Base-by-base conservation (phyloP, 306 rosid genomes). In the Vigna angularis region DNA sequence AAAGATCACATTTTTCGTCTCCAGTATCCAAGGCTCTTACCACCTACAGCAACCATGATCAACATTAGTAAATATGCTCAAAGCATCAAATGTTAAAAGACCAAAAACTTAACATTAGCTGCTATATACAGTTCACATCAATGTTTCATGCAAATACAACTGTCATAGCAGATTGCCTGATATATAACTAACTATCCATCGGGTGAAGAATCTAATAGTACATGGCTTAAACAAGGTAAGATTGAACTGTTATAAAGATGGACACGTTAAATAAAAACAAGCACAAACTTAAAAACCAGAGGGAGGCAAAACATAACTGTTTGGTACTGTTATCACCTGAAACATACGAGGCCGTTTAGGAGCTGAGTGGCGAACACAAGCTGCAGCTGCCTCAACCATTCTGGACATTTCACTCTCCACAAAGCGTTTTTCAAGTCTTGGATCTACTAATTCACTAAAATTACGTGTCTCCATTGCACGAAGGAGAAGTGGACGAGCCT, bases 361-460 rank as follows among this genome's bases (percentile, higher is more conserved):
- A 73, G 93, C 97, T 9, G 96, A 95, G 83, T 91, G 99, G 58
- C 99, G 96, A 79, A 95, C 83, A 70, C 99, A 95, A 6, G 98
- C 99, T 48, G 96, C 96, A 13, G 99, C 99, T 17, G 91, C 96
- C 82, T 95, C 97, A 18, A 93, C 57, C 99, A 95, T 95, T 83
- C 94, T 88, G 71, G 85, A 66, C 91, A 95, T 86, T 87, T 93
- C 94, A 72, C 79, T 76, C 89, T 91, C 96, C 75, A 93, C 94
- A 9, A 77, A 95, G 9, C 81, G 86, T n/a, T 83, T 86, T 66
- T 83, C 83, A 18, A 95, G 94, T 76, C 93, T 83, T 51, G 88
- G 87, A 78, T 95, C 99, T 75, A 85, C 74, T 38, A 95, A 40
- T 59, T 74, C 88, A 9, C 89, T 55, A 40, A 84, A 80, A 24